Evolutionary conservation across 2,329 filamentous ascomycete species (phyloP).

Genomic region (Macrophomina phaseolina): DNA sequence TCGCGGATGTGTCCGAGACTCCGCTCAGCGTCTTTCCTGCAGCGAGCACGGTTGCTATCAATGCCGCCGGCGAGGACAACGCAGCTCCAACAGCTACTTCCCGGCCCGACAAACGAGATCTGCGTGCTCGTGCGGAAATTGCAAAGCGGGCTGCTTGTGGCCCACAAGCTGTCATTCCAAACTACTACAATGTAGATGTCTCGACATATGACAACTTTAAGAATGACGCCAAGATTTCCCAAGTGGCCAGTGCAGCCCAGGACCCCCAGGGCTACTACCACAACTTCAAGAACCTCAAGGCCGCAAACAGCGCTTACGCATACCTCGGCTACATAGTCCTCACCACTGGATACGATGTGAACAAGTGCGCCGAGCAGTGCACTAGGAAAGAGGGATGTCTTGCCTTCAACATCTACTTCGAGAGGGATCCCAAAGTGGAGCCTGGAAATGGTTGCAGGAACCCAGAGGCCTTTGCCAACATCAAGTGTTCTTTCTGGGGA

Average conservation of each 20-base stretch:
- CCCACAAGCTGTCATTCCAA: conserved; percentile 25
- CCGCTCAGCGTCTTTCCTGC: conserved; percentile 27
- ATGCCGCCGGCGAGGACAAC: conserved; percentile 25
- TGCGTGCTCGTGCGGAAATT: not conserved
- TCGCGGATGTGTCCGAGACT: conserved; percentile 16
- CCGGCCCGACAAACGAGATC: conserved; percentile 25
- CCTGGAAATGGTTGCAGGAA: conserved; percentile 29
- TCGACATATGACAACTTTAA: conserved; percentile 1
- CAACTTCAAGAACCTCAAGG: conserved; percentile 7
- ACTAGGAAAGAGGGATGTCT: conserved; percentile 28
- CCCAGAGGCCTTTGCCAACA: conserved; percentile 30
- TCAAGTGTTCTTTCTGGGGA: conserved; percentile 40
- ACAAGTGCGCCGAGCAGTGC: conserved; percentile 30
- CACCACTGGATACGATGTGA: conserved; percentile 26
- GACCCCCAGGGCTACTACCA: conserved; percentile 7
- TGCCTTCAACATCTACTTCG: conserved; percentile 35
- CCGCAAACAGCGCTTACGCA: conserved; percentile 1
- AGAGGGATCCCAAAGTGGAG: conserved; percentile 29
- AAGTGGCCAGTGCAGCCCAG: not conserved
- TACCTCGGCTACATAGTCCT: conserved; percentile 9
- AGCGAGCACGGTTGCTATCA: conserved; percentile 20
- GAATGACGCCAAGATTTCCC: not conserved
- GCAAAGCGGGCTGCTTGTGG: conserved; percentile 26
- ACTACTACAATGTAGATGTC: conserved; percentile 8
- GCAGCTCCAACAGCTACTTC: conserved; percentile 14